phyloP scores from a whole-genome alignment of 768 basidiomycete genomes.

The Xerocomus brunneocitrinus region DNA sequence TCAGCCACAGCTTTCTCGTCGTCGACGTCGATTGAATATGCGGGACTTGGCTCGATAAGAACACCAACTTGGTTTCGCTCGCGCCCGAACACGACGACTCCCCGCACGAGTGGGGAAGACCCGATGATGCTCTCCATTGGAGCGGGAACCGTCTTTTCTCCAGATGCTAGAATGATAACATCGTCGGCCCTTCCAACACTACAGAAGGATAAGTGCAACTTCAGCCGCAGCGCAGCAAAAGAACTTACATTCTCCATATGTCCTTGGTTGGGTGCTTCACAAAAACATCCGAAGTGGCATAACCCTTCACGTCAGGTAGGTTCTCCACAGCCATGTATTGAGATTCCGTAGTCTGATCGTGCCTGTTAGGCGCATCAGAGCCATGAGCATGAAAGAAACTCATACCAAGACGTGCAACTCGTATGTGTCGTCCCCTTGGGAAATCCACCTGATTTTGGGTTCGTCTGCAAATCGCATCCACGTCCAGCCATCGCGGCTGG shows the following conservation, averaged over 20 bases:
- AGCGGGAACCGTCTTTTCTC: conserved; percentile 23
- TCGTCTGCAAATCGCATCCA: conserved; percentile 31
- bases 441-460: conserved; percentile 24
- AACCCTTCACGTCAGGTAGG: conserved; percentile 36
- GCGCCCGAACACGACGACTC: conserved; percentile 33
- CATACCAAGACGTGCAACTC: conserved; percentile 38
- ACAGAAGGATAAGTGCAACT: neutral
- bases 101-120: conserved; percentile 18
- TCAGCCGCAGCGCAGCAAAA: too few relatives aligned
- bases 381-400: too few relatives aligned
- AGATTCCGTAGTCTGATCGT: conserved; percentile 4
- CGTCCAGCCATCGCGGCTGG: conserved; percentile 30
- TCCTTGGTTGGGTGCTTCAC: conserved; percentile 41
- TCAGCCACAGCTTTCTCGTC: conserved; percentile 22
- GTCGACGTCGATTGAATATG: conserved; percentile 15
- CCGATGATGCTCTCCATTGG: conserved; percentile 27
- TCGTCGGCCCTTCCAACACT: conserved; percentile 34
- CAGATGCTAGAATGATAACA: conserved; percentile 29
- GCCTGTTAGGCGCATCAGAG: neutral
- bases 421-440: conserved; percentile 32
- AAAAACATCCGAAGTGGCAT: conserved; percentile 42
- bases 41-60: conserved; percentile 26
- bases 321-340: conserved; percentile 28
- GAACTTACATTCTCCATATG: conserved; percentile 33
- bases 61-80: conserved; percentile 31